Evolutionary conservation across 1,284 basidiomycete genomes (phyloP).

Genomic region (Ustilago shanxiensis): DNA sequence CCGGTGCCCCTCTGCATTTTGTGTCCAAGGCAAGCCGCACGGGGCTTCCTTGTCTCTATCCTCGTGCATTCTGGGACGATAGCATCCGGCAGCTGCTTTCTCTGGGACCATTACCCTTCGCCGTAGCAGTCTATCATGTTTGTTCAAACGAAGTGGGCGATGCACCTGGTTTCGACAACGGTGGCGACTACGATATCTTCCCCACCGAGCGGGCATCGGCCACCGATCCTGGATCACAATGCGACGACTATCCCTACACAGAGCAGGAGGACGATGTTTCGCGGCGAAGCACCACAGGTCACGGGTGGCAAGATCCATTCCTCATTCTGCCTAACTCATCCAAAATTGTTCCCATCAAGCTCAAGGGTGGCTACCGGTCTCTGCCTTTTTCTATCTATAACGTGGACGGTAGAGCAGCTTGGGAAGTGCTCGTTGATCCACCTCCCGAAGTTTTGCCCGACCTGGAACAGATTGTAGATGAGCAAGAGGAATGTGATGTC

Average conservation of each 20-base stretch:
- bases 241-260: conserved; percentile 34
- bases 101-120: conserved; percentile 34
- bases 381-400: conserved; percentile 31
- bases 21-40: conserved; percentile 40
- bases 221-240: conserved; percentile 2
- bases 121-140: conserved; percentile 41
- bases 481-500: conserved; percentile 46
- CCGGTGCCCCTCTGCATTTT: conserved; percentile 33
- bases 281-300: conserved; percentile 32
- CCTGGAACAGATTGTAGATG: conserved; percentile 12
- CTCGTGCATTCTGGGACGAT: conserved; percentile 40
- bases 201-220: conserved; percentile 5
- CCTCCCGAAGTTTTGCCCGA: conserved; percentile 21
- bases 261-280: conserved; percentile 28
- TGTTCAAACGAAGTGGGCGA: conserved; percentile 33
- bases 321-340: conserved; percentile 31
- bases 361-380: conserved; percentile 35
- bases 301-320: conserved; percentile 49
- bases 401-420: conserved; percentile 24
- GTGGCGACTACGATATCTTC: conserved; percentile 34
- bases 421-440: conserved; percentile 39
- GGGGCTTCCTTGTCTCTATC: conserved; percentile 44
- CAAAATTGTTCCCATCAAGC: conserved; percentile 31
- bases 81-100: conserved; percentile 8
- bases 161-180: conserved; percentile 43